Base-by-base conservation (phyloP, 2,329 filamentous ascomycete species). In the Mariannaea elegans region DNA sequence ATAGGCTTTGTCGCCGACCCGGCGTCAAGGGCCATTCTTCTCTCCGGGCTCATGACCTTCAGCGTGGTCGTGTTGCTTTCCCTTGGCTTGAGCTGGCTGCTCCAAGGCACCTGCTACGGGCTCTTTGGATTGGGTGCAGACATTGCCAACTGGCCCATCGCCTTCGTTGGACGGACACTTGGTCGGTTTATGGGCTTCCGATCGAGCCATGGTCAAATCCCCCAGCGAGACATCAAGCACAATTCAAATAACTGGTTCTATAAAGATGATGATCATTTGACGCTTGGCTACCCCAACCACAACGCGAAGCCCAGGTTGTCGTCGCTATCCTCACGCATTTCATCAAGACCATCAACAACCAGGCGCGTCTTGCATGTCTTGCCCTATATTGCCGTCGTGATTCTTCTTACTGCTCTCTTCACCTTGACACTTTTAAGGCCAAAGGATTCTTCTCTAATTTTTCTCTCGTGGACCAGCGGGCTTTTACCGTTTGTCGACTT, bases 401-500 rank as follows among this genome's bases (percentile, higher is more conserved):
- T 69, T 38, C 60, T 68, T 2, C 60, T 75, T 14, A 63, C 68
- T 4, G 66, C 63, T 4, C 73, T 74, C 32, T 59, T 65, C 36
- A 64, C 66, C 9, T 49, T 71, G 7, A 54, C 62, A 2, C 12
- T 72, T 1, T 13, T 74, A 10, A 67, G 75, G n/a, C 75, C 75
- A 2, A 60, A 65, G 32, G 75, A 77, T 19, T 65, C 68, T 24
- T 74, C 75, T 3, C 51, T 77, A 23, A 72, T 65, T 1, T 76
- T 76, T 54, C 67, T 77, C 41, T 77, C 75, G 0, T 77, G 75
- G 75, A 77, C 75, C 0, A 65, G 69, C 5, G 67, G 68, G 1
- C 64, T 77, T 4, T 60, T 76, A 10, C 75, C 75, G 0, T 73
- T 77, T 19, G 61, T 77, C 23, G 75, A 77, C 38, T 71, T 77